phyloP scores from a whole-genome alignment of 768 basidiomycete genomes.

The Tubosaeta sp. region DNA sequence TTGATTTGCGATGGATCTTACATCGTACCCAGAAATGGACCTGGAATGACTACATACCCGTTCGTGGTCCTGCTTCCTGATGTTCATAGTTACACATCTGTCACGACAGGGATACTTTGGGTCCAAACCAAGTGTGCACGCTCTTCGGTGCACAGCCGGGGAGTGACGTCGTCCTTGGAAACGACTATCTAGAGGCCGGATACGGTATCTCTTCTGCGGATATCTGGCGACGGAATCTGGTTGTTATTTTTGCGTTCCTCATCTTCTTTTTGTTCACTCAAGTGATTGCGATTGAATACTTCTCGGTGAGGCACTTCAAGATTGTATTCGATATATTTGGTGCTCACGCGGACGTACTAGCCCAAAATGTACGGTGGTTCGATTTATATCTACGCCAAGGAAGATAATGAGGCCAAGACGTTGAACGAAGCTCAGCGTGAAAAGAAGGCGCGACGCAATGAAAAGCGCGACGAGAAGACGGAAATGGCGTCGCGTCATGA shows the following conservation, averaged over 20 bases:
- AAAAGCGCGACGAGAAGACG: conserved; percentile 24
- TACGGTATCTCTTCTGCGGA: conserved; percentile 48
- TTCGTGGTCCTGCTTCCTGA: conserved; percentile 29
- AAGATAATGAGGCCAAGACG: conserved; percentile 49
- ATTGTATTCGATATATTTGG: neutral
- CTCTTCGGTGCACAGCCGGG: conserved; percentile 63
- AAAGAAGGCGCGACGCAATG: conserved; percentile 43
- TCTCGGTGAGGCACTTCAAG: conserved; percentile 40
- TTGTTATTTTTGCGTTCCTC: conserved; percentile 69
- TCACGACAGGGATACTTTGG: conserved; percentile 41
- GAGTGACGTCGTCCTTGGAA: conserved; percentile 50
- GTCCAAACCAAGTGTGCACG: conserved; percentile 75
- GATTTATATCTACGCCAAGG: conserved; percentile 57
- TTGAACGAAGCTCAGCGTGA: conserved; percentile 50
- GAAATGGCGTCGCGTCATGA: conserved; percentile 20
- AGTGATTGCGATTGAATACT: conserved; percentile 60
- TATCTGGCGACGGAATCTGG: conserved; percentile 64
- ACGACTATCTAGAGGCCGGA: conserved; percentile 54
- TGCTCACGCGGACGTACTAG: conserved; percentile 7
- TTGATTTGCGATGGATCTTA: conserved; percentile 62
- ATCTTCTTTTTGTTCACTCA: conserved; percentile 67
- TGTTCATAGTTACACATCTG: conserved; percentile 7
- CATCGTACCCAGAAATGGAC: conserved; percentile 62
- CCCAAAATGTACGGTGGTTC: conserved; percentile 35
- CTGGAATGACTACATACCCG: conserved; percentile 58